A percentile compares a stretch with the other conserved stretches of the same genome.
Evolutionary conservation across 2,329 filamentous ascomycete species (phyloP).

Genomic region (Aspergillus fumigatiaffinis): DNA sequence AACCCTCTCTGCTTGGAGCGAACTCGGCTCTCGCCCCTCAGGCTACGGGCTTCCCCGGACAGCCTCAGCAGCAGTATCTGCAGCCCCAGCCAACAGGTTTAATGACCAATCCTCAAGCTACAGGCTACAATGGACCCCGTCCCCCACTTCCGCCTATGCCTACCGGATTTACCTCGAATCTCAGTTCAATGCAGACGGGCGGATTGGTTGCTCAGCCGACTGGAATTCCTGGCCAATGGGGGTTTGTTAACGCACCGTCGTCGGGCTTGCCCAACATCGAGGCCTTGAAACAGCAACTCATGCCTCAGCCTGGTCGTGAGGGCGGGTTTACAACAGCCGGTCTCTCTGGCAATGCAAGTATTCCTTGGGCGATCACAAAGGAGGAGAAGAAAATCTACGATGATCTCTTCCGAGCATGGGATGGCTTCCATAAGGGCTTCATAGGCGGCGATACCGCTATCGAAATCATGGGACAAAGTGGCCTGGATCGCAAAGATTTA

Average conservation of each 20-base stretch:
- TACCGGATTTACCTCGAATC: constrained; percentile 61
- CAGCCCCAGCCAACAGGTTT: constrained; percentile 70
- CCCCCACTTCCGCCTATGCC: constrained; percentile 83
- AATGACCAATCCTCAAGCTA: constrained; percentile 66
- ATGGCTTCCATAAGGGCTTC: constrained; percentile 87
- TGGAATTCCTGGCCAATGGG: constrained; percentile 90
- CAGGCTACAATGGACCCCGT: constrained; percentile 74
- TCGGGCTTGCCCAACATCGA: constrained; percentile 91
- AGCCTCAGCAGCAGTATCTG: constrained; percentile 51
- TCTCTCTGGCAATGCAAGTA: constrained; percentile 86
- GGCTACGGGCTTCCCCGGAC: constrained; percentile 42
- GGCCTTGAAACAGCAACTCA: constrained; percentile 86
- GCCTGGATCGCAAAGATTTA: constrained; percentile 81
- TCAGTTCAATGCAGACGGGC: constrained; percentile 62
- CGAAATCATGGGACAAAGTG: constrained; percentile 96
- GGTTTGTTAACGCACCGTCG: constrained; percentile 90
- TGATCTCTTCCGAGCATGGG: constrained; percentile 91
- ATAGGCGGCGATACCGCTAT: constrained; percentile 90
- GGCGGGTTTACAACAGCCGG: constrained; percentile 79
- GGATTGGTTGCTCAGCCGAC: constrained; percentile 95
- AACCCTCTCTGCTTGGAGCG: constrained; percentile 44
- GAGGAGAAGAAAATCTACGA: constrained; percentile 98
- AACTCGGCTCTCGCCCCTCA: constrained; percentile 33
- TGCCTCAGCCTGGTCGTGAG: constrained; percentile 93
- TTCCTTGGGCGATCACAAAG: constrained; percentile 98